Evolutionary conservation across 176 grass and related monocot genomes (phyloP), one percentile per base, ranked within the genome.

Genomic region (Carex pumila): DNA sequence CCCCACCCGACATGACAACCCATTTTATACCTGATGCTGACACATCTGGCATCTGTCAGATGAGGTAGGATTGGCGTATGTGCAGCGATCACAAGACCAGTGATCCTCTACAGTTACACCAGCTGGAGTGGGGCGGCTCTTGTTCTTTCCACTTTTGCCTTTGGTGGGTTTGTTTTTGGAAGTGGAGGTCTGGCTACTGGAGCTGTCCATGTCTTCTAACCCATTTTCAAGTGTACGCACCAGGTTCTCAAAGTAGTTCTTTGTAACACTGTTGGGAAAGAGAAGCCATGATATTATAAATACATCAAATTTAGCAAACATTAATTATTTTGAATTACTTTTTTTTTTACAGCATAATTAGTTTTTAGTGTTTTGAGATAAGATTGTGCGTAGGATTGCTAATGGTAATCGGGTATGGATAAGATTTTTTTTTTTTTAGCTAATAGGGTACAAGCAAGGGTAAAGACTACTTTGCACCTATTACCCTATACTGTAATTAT

Each of bases 201-300:
- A 83, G 55, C 53, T 66, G 0, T n/a, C 64, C 52, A 98, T 89
- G 71, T 98, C 95, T 83, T 93, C 86, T 86, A 98, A 41, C 18
- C 95, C 95, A 76, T 61, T 90, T 67, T 94, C 95, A 15, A 98
- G 84, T 81, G 91, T 92, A 88, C 85, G 86, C 39, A 98, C 95
- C 83, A 98, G 92, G 79, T 98, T 94, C 88, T 98, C 92, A 85
- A 98, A 98, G 70, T 94, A 98, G 80, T 88, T 93, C 58, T 87
- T 82, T 18, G 95, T 98, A 30, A 98, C 89, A 22, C 95, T 98
- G 88, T 84, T 31, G 32, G 17, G 11, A 43, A 92, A 54, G 14
- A 30, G 67, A 57, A 81, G 61, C 50, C 25, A 34, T 57, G 25
- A 78, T 32, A 78, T 56, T n/a, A n/a, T 36, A 78, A 29, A 77